These are phyloP conservation scores for Penicillium palitans DNA, from an alignment of 2,329 filamentous ascomycete genomes.

Conservation along the genomic window DNA sequence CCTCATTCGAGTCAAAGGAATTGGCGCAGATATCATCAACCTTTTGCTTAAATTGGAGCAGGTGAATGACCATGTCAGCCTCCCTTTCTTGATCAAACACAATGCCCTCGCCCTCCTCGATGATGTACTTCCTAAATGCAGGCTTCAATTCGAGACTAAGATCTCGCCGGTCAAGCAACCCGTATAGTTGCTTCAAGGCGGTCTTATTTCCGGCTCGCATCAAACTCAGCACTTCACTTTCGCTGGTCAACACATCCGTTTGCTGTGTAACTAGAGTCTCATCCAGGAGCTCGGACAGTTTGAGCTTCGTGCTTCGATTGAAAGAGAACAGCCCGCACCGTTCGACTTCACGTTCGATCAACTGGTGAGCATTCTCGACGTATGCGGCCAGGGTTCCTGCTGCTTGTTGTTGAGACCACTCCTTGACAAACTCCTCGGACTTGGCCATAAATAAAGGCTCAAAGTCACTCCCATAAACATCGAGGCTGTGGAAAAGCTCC, in stretches of 20 bases:
- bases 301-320: slow-evolving; percentile 77
- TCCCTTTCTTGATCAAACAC: slow-evolving; percentile 76
- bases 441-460: slow-evolving; percentile 71
- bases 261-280: slow-evolving; percentile 69
- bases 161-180: slow-evolving; percentile 69
- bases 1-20: slow-evolving; percentile 75
- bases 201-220: slow-evolving; percentile 68
- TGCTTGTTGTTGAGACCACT: slow-evolving; percentile 69
- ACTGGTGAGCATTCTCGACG: slow-evolving; percentile 65
- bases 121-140: slow-evolving; percentile 79
- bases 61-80: slow-evolving; percentile 80
- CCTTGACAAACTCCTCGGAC: slow-evolving; percentile 67
- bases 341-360: slow-evolving; percentile 71
- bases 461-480: slow-evolving; percentile 75
- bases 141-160: slow-evolving; percentile 69
- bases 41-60: slow-evolving; percentile 77
- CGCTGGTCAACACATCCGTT: slow-evolving; percentile 64
- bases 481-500: slow-evolving; percentile 80
- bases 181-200: slow-evolving; percentile 74
- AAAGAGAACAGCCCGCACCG: slow-evolving; percentile 80
- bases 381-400: slow-evolving; percentile 69
- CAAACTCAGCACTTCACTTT: slow-evolving; percentile 68
- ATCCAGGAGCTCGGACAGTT: slow-evolving; percentile 73
- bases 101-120: slow-evolving; percentile 70
- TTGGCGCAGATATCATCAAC: slow-evolving; percentile 75